Evolutionary conservation across 495 filamentous ascomycete genomes (phyloP), one percentile per base, ranked within the genome.

Genomic region (Endocarpon pusillum): DNA sequence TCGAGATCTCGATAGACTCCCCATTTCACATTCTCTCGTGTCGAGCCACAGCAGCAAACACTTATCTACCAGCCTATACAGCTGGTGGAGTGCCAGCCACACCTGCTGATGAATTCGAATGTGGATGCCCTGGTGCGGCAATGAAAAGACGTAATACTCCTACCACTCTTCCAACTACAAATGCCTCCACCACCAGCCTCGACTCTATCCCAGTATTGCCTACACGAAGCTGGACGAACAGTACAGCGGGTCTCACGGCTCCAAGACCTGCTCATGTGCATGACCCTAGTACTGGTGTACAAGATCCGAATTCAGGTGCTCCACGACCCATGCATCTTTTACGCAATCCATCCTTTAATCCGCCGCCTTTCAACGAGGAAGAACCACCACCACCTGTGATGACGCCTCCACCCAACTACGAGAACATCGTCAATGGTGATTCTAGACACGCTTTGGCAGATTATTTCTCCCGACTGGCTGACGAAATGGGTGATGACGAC

Each of bases 1-100:
- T 96, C 39, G 89, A 97, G 51, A 97, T 97, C 42, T 94, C 89
- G 38, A 97, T 97, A 43, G 89, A 97, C 57, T 94, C 84, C 9
- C 89, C 89, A 5, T 92, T 97, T 49, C 86, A 93, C 42, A 79
- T 96, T 24, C 79, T 97, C 16, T 87, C 84, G 39, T 97, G 89
- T 56, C 83, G 75, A 32, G 91, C 91, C 6, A 89, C 85, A 1
- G 78, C 85, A 49, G 81, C 82, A 16, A 94, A 96, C 54, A 89
- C 81, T 14, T 70, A 74, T 19, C 70, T 97, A 10, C 89, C 89
- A 1, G 79, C 80, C 14, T 97, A 97, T 45, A 73, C 71, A 17
- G 67, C 69, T 12, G 67, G 72, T 5, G 62, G 75, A 18, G 58
- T 62, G 3, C 58, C 64, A 1, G 53, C 61, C 1, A 44, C 58